A percentile compares a stretch with the other conserved stretches of the same genome.
phyloP scores from a whole-genome alignment of 306 rosid species.

The Lupinus albus region DNA sequence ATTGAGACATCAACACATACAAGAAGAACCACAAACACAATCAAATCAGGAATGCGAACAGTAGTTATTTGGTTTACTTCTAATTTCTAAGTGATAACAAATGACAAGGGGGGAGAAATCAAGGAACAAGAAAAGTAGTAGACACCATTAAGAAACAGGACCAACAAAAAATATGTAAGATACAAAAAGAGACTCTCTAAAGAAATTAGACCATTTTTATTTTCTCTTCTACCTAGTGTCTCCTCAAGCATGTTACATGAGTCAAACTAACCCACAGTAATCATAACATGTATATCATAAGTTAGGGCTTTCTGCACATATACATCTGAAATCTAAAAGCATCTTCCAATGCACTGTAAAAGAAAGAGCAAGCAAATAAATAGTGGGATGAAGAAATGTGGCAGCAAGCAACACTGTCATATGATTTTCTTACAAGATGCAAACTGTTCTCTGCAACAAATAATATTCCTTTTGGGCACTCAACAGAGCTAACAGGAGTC shows the following conservation, averaged over 20 bases:
- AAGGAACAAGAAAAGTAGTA: constrained; percentile 12
- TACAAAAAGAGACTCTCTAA: constrained; percentile 18
- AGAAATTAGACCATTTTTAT: constrained; percentile 5
- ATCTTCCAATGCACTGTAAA: constrained; percentile 23
- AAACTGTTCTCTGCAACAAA: constrained; percentile 88
- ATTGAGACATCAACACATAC: constrained; percentile 37
- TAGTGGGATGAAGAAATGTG: constrained; percentile 26
- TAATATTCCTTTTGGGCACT: constrained; percentile 89
- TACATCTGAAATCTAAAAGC: constrained; percentile 27
- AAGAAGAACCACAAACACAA: constrained; percentile 29
- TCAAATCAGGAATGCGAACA: constrained; percentile 31
- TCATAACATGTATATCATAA: constrained; percentile 19
- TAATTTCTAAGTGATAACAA: constrained; percentile 14
- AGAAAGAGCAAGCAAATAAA: constrained; percentile 35
- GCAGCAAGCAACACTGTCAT: constrained; percentile 9
- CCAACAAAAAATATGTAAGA: not conserved
- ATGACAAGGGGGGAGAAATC: not conserved
- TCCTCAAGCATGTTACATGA: not conserved
- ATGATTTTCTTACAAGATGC: constrained; percentile 73
- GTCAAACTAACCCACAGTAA: constrained; percentile 29
- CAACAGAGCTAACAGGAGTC: constrained; percentile 83
- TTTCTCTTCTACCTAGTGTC: not conserved
- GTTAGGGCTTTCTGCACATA: not conserved
- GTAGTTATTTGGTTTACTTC: not conserved
- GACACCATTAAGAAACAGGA: constrained; percentile 18